Evolutionary conservation across 768 basidiomycete genomes (phyloP), one percentile per base, ranked within the genome.

Genomic region (Suillus plorans): DNA sequence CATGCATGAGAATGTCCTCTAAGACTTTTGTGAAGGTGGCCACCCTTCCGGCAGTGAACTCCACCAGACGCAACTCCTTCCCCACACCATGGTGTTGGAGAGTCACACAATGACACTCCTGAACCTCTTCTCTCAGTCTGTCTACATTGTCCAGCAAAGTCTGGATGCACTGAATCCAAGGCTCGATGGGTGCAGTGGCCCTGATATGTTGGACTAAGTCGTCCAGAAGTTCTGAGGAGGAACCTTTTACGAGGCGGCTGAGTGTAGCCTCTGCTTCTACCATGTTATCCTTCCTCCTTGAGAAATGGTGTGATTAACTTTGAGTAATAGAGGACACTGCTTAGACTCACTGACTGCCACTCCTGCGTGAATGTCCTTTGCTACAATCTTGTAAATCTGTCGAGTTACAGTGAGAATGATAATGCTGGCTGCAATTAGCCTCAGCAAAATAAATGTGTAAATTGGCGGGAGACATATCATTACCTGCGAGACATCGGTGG

Each of bases 181-280:
- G 45, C n/a, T 71, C 50, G 67, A 71, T 34, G 66, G 69, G 36
- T 45, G 69, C 44, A 55, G 64, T 22, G 71, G 61, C 18, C 65
- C 69, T 55, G 62, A 72, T 47, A 63, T 68, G 22, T 49, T 72
- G 9, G 68, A 72, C 56, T 4, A 47, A 22, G 4, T 22, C n/a
- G n/a, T 47, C 45, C 4, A 47, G 45, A 47, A 47, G 45, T 4
- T 47, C n/a, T 47, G 45, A n/a, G 22, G 45, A 47, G 20, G 45
- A 47, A 4, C 45, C 10, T n/a, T 47, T 47, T n/a, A n/a, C n/a
- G 2, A 47, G 45, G 2, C n/a, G 45, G 9, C 10, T n/a, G n/a
- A 47, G n/a, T 5, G 5, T 47, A 22, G 45, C 45, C n/a, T 47
- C 45, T 4, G 2, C 45, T 0, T 47, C 45, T 47, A 10, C 45